Evolutionary conservation across 108 stramenopile genomes (phyloP).

Genomic region (Skeletonema marinoi): DNA sequence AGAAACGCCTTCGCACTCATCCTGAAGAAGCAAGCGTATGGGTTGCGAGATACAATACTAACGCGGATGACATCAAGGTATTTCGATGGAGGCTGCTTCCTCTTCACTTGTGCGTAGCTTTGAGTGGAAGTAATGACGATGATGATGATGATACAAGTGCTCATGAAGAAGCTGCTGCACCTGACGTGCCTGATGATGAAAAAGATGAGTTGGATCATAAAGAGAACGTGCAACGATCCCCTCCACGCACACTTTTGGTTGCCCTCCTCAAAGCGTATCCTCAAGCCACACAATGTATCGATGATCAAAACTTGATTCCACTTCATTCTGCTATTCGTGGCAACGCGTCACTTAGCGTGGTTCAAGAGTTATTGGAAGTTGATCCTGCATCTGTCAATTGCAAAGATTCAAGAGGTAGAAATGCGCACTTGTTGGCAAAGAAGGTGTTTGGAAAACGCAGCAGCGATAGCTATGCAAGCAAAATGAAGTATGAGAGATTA

Average conservation of each 20-base stretch:
- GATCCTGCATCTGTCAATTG: slow-evolving; percentile 22
- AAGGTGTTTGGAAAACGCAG: slow-evolving; percentile 11
- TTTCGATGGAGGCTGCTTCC: slow-evolving; percentile 42
- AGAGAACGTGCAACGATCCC: not conserved
- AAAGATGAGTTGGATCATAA: not conserved
- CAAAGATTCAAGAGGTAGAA: slow-evolving; percentile 30
- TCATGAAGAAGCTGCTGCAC: not conserved
- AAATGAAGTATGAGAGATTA: slow-evolving; percentile 11
- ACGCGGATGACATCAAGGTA: not conserved
- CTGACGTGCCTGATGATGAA: not conserved
- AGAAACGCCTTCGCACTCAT: slow-evolving; percentile 14
- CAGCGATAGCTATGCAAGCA: not conserved
- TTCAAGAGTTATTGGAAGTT: slow-evolving; percentile 16
- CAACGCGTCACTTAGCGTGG: slow-evolving; percentile 15
- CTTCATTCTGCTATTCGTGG: slow-evolving; percentile 41
- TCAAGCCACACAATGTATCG: slow-evolving; percentile 27
- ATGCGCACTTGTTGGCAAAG: slow-evolving; percentile 27
- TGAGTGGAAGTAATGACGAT: slow-evolving; percentile 5
- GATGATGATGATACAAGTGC: not conserved
- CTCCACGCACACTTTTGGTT: slow-evolving; percentile 15
- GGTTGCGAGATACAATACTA: slow-evolving; percentile 21
- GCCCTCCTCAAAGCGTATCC: slow-evolving; percentile 25
- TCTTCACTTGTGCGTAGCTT: slow-evolving; percentile 29
- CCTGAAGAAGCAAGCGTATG: slow-evolving; percentile 41
- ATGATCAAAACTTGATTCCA: slow-evolving; percentile 44